Percentiles rank a stretch among this genome's conserved stretches.
phyloP scores from a whole-genome alignment of 306 rosid genomes.

The Pyrus communis region DNA sequence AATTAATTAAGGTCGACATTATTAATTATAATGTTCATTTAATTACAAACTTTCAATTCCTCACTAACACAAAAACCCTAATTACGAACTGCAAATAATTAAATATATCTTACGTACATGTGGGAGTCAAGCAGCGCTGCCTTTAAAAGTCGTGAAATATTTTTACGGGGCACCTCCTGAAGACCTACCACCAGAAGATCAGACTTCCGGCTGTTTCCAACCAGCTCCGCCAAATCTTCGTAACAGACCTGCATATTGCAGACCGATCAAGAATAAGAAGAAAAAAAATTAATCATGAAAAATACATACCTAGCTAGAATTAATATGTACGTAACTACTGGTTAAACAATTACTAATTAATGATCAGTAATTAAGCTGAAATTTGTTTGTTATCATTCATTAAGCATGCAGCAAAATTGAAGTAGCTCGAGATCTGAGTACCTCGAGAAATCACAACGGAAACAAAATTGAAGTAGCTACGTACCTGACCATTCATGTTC shows the following conservation, averaged over 20 bases:
- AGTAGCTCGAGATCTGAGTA: too few species aligned
- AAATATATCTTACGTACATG: constrained; percentile 24
- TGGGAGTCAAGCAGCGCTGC: constrained; percentile 37
- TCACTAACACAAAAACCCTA: not conserved
- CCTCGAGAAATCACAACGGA: too few species aligned
- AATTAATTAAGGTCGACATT: not conserved
- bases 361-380: too few species aligned
- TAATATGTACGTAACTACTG: too few species aligned
- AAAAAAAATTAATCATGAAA: not conserved
- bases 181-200: constrained; percentile 72
- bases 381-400: too few species aligned
- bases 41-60: too few species aligned
- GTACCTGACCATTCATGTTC: constrained; percentile 76
- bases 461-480: too few species aligned
- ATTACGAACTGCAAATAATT: not conserved
- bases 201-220: constrained; percentile 33
- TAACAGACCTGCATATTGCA: constrained; percentile 23
- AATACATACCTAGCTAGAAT: not conserved
- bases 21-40: too few species aligned
- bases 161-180: constrained; percentile 62
- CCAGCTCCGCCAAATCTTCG: constrained; percentile 51
- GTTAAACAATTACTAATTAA: too few species aligned
- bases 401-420: too few species aligned
- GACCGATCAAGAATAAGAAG: not conserved
- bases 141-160: constrained; percentile 29